Percentiles rank a stretch among this genome's conserved stretches.
phyloP scores from a whole-genome alignment of 768 basidiomycete species.

The Exidia glandulosa region DNA sequence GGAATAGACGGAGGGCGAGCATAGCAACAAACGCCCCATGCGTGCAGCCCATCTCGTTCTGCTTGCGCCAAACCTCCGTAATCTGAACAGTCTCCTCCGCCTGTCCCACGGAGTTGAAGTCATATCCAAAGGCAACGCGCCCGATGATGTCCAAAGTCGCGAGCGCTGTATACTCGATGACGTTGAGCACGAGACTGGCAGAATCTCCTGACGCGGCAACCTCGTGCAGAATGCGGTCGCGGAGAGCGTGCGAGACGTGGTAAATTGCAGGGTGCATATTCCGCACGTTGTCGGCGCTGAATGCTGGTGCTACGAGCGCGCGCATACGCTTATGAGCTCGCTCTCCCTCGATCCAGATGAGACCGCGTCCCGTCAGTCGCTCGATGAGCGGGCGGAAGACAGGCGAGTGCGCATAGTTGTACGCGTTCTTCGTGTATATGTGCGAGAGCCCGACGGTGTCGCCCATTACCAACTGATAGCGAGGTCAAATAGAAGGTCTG shows the following conservation, averaged over 20 bases:
- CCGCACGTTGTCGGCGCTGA: slow-evolving; percentile 2
- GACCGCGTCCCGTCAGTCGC: not conserved
- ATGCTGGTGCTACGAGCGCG: slow-evolving; percentile 2
- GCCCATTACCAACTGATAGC: slow-evolving; percentile 21
- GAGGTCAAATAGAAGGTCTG: not conserved
- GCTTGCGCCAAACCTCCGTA: not conserved
- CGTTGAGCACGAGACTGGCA: not conserved
- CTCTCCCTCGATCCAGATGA: slow-evolving; percentile 6
- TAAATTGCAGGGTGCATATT: slow-evolving; percentile 2
- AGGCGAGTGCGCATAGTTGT: slow-evolving; percentile 19
- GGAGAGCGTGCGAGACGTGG: not conserved
- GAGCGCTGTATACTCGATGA: not conserved
- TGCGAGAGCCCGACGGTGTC: slow-evolving; percentile 27
- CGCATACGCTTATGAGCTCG: slow-evolving; percentile 2
- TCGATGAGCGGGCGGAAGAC: not conserved
- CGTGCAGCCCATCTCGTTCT: slow-evolving; percentile 1
- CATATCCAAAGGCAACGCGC: slow-evolving; percentile 3
- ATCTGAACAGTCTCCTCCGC: slow-evolving; percentile 1
- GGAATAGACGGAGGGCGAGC: slow-evolving; percentile 18
- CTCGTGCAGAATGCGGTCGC: not conserved
- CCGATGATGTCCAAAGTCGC: slow-evolving; percentile 4
- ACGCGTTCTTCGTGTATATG: slow-evolving; percentile 24
- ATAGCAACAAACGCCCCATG: slow-evolving; percentile 10
- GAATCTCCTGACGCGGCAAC: too few relatives aligned
- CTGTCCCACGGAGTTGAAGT: not conserved